Evolutionary conservation across 2,329 filamentous ascomycete genomes (phyloP), one percentile per base, ranked within the genome.

Genomic region (Colletotrichum siamense): DNA sequence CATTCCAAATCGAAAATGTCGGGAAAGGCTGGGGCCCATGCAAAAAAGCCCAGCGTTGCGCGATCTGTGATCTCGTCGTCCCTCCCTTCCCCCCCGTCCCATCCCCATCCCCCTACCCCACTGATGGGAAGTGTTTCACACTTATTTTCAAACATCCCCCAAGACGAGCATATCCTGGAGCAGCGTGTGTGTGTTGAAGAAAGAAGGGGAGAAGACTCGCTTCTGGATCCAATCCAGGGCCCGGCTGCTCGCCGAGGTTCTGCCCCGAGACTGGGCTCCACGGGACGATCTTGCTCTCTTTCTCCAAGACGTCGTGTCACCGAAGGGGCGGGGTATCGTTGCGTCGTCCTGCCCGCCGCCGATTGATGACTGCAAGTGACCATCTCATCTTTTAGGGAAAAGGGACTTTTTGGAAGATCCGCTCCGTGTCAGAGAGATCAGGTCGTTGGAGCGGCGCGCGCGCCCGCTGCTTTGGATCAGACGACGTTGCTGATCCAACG

Each of bases 1-100:
- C 69, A 73, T 64, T 76, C 69, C 73, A 76, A 76, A 76, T 76
- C 30, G 63, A 67, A 59, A 49, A n/a, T 49, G 32, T 28, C 70
- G 34, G 24, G 30, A 26, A 49, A 49, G 39, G 57, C 44, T 72
- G 64, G 64, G 70, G 44, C 22, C 61, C 32, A 34, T 65, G 63
- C 70, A 76, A 57, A n/a, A 44, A 49, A 49, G 44, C 59, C 59
- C 73, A 69, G 73, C 59, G 64, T 73, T 49, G 59, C 18, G 39
- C 39, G 70, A 73, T 73, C 70, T 73, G 39, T 73, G 73, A 68
- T 73, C 69, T 22, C 69, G 63, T 68, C 63, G 9, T n/a, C 39
- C 39, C 18, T n/a, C 39, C 39, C 39, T n/a, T n/a, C 9, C 18
- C 39, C 39, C 39, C 39, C 39, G 39, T 44, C 39, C 39, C 39